Percentiles rank a stretch among this genome's conserved stretches.
phyloP scores from a whole-genome alignment of 345 rosid genomes.

The Rhizophora mangle region DNA sequence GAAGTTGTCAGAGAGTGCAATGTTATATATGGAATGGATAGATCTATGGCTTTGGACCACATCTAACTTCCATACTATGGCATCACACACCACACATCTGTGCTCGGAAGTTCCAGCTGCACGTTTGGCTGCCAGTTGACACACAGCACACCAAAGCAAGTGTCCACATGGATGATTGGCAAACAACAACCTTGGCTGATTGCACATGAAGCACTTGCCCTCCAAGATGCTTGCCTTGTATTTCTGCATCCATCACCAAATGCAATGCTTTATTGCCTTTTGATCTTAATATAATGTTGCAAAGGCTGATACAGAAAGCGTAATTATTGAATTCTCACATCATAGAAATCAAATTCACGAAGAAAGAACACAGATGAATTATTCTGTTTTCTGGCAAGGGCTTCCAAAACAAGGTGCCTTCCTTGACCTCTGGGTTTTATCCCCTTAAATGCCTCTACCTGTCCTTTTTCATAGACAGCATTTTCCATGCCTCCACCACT shows the following conservation, averaged over 20 bases:
- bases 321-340: constrained; percentile 36
- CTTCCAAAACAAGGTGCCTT: constrained; percentile 55
- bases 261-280: not conserved
- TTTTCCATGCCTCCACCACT: constrained; percentile 7
- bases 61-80: constrained; percentile 41
- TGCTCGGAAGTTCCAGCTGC: constrained; percentile 41
- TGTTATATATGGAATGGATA: constrained; percentile 5
- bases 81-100: constrained; percentile 73
- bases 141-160: constrained; percentile 66
- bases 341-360: constrained; percentile 68
- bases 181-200: constrained; percentile 40
- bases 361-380: constrained; percentile 49
- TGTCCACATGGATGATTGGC: constrained; percentile 72
- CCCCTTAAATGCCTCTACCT: constrained; percentile 4
- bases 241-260: constrained; percentile 34
- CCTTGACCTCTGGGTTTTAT: constrained; percentile 13
- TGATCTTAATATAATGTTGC: no score
- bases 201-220: constrained; percentile 68
- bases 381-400: constrained; percentile 44
- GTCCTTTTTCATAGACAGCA: constrained; percentile 9
- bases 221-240: constrained; percentile 34
- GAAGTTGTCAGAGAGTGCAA: constrained; percentile 7
- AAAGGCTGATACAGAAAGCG: not conserved
- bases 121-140: constrained; percentile 37
- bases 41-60: constrained; percentile 22